Evolutionary conservation across 2,329 filamentous ascomycete genomes (phyloP), one percentile per base, ranked within the genome.

Genomic region (Ceratocystis variospora): DNA sequence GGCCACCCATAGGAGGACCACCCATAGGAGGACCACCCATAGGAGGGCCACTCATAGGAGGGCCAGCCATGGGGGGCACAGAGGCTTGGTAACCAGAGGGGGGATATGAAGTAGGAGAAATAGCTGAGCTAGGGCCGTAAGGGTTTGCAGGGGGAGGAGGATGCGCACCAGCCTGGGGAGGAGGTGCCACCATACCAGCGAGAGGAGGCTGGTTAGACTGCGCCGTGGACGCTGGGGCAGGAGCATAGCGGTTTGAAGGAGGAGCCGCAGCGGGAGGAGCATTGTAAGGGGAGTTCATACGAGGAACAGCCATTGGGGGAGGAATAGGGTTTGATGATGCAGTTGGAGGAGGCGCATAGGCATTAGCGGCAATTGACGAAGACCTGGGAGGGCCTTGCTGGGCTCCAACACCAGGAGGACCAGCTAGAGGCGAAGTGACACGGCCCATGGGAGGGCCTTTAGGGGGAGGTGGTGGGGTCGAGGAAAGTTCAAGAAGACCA

Each of bases 231-330:
- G 69, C 77, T 57, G 87, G 50, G 3, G 66, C 63, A 12, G 88
- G 88, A 15, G 89, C 86, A 74, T 95, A 95, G 72, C 90, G 81
- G 77, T 85, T 90, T 8, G 85, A 82, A 5, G 87, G 83, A n/a
- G 89, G 86, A 4, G 84, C 79, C 19, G 80, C 81, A 37, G 86
- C 78, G 5, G 89, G 89, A 65, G 92, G 88, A 46, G 88, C 84
- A 72, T 92, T 90, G 75, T 96, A 96, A 28, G 92, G 92, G 31
- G 92, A 96, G 3, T 87, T 82, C 33, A 87, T 90, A 69, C 90
- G 86, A 25, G 86, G 82, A 63, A 90, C 81, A 22, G 84, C 82
- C 50, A 61, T 61, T 5, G 45, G 31, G 53, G 55, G 63, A 41
- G 48, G 15, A 31, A 25, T 19, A 48, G 85, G 80, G 41, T 88